A percentile compares a stretch with the other conserved stretches of the same genome.
These are phyloP conservation scores for Coccomyxa sp. DNA, from an alignment of 139 green algal species.

Conservation along the genomic window DNA sequence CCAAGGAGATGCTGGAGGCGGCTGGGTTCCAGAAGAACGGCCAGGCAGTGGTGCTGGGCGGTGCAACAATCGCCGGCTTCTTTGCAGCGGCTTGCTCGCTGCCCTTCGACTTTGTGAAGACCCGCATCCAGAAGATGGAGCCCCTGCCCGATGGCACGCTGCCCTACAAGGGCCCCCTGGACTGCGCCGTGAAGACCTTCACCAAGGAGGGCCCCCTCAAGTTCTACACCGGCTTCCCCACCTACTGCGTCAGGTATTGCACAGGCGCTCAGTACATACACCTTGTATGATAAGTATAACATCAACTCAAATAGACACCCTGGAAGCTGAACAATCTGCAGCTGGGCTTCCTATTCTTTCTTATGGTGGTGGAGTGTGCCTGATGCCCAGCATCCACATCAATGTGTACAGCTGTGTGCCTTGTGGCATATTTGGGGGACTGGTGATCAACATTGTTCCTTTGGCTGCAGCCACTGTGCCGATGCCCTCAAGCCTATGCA, in stretches of 20 bases:
- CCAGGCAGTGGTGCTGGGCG: conserved; percentile 53
- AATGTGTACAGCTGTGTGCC: no score
- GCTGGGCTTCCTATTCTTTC: no score
- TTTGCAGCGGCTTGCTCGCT: conserved; percentile 86
- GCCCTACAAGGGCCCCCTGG: conserved; percentile 80
- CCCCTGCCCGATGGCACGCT: conserved; percentile 67
- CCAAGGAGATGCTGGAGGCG: conserved; percentile 87
- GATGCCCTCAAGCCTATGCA: no score
- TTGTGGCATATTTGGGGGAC: no score
- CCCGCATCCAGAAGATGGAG: conserved; percentile 71
- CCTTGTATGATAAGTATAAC: neutral
- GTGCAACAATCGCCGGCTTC: conserved; percentile 85
- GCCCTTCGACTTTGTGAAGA: conserved; percentile 99
- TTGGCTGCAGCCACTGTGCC: no score
- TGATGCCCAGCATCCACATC: no score
- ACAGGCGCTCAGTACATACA: no score
- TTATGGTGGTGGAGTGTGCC: no score
- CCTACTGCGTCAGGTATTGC: conserved; percentile 77
- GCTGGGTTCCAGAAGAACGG: conserved; percentile 64
- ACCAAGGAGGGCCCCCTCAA: conserved; percentile 71
- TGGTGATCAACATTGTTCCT: no score
- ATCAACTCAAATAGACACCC: neutral
- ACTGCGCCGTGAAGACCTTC: conserved; percentile 86
- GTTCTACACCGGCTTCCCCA: conserved; percentile 98
- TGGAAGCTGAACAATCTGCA: no score